Evolutionary conservation across 306 rosid species (phyloP).

Genomic region (Pueraria montana): DNA sequence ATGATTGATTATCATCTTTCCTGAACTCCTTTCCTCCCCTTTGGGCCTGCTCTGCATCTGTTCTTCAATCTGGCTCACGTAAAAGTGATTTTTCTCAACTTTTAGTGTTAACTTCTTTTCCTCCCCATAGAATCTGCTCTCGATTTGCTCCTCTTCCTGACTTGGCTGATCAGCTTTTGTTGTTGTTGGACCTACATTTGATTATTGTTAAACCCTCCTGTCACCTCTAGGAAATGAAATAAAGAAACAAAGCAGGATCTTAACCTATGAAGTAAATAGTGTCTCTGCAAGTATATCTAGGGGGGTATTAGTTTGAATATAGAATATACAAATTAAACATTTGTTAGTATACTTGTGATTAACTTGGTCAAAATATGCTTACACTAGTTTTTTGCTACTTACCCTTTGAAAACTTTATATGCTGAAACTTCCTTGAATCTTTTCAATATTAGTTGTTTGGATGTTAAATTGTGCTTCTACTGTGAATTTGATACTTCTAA

Average conservation of each 20-base stretch:
- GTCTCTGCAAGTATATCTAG: background rate
- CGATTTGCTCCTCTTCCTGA: slow-evolving; percentile 22
- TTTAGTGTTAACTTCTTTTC: slow-evolving; percentile 7
- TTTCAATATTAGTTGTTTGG: slow-evolving; percentile 51
- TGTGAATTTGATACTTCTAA: background rate
- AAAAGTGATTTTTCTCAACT: slow-evolving; percentile 38
- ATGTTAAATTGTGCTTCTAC: slow-evolving; percentile 10
- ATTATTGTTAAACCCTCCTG: slow-evolving; percentile 5
- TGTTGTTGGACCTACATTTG: slow-evolving; percentile 44
- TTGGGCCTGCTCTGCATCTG: slow-evolving; percentile 33
- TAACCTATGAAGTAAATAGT: background rate
- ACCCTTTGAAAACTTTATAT: slow-evolving; percentile 29
- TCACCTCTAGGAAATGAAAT: background rate
- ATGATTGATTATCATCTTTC: slow-evolving; percentile 25
- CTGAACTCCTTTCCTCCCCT: slow-evolving; percentile 38
- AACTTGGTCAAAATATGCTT: background rate
- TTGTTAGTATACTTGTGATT: background rate
- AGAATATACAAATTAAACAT: background rate
- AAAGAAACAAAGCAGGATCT: slow-evolving; percentile 16
- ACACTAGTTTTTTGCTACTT: background rate
- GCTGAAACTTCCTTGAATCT: slow-evolving; percentile 27
- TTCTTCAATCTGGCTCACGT: slow-evolving; percentile 36
- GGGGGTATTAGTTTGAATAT: slow-evolving; percentile 17
- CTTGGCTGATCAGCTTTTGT: slow-evolving; percentile 10
- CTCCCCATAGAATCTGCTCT: background rate